Evolutionary conservation across 345 rosid genomes (phyloP).

Genomic region (Rubroshorea leprosula): DNA sequence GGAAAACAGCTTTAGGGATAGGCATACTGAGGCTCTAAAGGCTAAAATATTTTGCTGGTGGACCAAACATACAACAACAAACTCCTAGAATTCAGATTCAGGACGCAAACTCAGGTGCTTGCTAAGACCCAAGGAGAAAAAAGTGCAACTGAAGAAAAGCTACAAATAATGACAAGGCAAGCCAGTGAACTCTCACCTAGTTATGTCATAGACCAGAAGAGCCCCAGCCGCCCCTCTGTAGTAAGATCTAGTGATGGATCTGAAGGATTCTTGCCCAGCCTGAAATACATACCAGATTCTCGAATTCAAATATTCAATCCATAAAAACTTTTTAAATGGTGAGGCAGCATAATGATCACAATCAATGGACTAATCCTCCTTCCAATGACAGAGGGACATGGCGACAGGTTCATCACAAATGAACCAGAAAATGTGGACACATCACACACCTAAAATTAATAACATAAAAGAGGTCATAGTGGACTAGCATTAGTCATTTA

Average conservation of each 20-base stretch:
- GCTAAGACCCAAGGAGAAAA: not conserved
- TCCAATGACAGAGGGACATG: too few species aligned
- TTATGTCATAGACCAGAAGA: slow-evolving; percentile 87
- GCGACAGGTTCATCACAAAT: too few species aligned
- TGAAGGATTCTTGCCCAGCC: slow-evolving; percentile 98
- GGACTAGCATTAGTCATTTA: too few species aligned
- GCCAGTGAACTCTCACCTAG: slow-evolving; percentile 45
- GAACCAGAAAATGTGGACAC: too few species aligned
- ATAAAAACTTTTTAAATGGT: too few species aligned
- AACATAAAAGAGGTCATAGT: too few species aligned
- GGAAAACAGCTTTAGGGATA: too few species aligned
- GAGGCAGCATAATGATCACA: not conserved
- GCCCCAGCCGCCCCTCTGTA: slow-evolving; percentile 99
- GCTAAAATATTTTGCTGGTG: not conserved
- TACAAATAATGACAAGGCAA: not conserved
- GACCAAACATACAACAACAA: not conserved
- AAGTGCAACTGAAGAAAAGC: not conserved
- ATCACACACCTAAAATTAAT: too few species aligned
- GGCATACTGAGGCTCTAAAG: too few species aligned
- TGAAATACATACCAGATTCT: slow-evolving; percentile 16
- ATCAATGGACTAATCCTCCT: too few species aligned
- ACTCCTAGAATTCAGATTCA: not conserved
- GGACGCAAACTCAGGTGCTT: not conserved
- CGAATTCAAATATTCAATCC: not conserved
- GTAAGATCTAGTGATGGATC: slow-evolving; percentile 95